Base-by-base conservation (phyloP, 2,329 filamentous ascomycete genomes). In the Xylaria sp. region DNA sequence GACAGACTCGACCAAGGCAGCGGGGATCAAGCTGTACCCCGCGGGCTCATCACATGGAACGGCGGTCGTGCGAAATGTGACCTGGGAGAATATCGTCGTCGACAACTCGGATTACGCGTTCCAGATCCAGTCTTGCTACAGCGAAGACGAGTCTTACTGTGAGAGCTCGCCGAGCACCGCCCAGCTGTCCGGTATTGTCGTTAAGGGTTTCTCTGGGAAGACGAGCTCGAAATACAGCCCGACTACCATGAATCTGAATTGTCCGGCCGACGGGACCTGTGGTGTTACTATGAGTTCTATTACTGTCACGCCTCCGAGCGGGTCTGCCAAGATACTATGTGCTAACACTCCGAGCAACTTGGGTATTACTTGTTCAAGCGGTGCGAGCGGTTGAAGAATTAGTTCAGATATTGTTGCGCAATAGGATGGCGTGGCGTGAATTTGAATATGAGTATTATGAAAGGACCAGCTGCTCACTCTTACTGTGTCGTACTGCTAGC, bases 91-190 rank as follows among this genome's bases (percentile, higher is more conserved):
- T 9, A 10, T 68, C 22, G 55, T 66, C 29, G 59, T 68, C 20
- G 63, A 68, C 20, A 63, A 60, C 31, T 53, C 63, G n/a, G 66
- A 68, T 10, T 68, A 68, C 22, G 66, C 66, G 13, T 68, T 68
- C 55, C 63, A 68, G 63, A 66, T 68, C 50, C 59, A 68, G 22
- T 66, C 66, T 1, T 68, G 66, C 59, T 68, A 68, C 45, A 36
- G 51, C 42, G 66, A 68, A 15, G 60, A 63, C 33, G 63, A 29
- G 15, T 9, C 25, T 0, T 66, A 68, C 25, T 68, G 66, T 31
- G 31, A 31, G 5, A 31, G 29, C 49, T 42, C 66, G 27, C 66
- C 66, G 22, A 68, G 66, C 50, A 63, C 66, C 0, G 66, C 59
- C 3, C 59, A 66, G 44, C n/a, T 68, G n/a, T 60, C 59, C 7